A percentile compares a stretch with the other conserved stretches of the same genome.
Conservation (phyloP, 805 yeast genomes). For the Candida maesae region DNA sequence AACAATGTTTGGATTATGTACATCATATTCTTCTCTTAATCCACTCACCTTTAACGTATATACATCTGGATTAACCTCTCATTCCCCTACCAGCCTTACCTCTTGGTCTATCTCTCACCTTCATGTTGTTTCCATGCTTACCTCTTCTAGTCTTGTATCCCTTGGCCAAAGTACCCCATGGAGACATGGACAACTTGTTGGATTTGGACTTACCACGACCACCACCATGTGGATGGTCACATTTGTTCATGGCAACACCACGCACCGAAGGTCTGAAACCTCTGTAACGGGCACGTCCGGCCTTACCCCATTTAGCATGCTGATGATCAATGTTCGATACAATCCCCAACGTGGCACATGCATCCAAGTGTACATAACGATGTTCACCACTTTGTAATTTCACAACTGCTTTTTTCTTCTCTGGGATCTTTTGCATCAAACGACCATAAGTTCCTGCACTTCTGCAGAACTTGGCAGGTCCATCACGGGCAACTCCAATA, state of each 20-base stretch:
- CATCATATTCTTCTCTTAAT: not conserved
- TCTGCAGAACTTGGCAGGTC: constrained; percentile 85
- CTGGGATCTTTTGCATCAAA: constrained; percentile 72
- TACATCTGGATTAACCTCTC: constrained; percentile 17
- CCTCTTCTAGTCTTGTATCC: constrained; percentile 94
- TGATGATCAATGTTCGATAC: constrained; percentile 93
- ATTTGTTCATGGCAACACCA: constrained; percentile 97
- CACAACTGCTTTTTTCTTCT: constrained; percentile 66
- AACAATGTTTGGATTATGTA: too few relatives aligned
- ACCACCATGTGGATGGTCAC: constrained; percentile 99
- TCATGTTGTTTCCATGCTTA: constrained; percentile 75
- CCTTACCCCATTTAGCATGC: constrained; percentile 88
- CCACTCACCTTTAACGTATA: not conserved
- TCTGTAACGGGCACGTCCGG: constrained; percentile 88
- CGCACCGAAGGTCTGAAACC: constrained; percentile 95
- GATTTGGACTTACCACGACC: constrained; percentile 99
- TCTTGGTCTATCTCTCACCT: constrained; percentile 90
- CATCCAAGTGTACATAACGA: constrained; percentile 78
- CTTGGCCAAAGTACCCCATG: constrained; percentile 93
- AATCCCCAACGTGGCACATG: constrained; percentile 91
- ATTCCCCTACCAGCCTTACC: constrained; percentile 42
- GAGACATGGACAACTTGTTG: constrained; percentile 88
- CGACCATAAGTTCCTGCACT: constrained; percentile 96
- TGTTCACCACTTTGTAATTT: constrained; percentile 91
- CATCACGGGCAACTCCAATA: constrained; percentile 71